These are phyloP conservation scores for Candida sanyaensis DNA, from an alignment of 1,139 yeast species.

Conservation along the genomic window DNA sequence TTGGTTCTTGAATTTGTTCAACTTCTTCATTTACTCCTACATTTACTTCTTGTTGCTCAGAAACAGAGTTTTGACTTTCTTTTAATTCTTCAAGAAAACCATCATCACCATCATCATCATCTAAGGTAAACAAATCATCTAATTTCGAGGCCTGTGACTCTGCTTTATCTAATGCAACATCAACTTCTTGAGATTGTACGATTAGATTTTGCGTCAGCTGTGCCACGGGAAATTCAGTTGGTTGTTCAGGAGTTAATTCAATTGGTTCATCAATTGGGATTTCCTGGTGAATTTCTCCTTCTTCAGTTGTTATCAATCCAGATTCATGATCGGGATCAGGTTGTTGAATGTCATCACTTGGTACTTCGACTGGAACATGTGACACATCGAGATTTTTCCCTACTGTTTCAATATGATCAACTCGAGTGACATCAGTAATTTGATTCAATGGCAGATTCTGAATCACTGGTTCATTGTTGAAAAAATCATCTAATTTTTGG, in stretches of 20 bases:
- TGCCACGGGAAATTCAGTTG: background rate
- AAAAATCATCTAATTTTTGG: constrained; percentile 2
- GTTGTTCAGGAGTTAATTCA: background rate
- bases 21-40: background rate
- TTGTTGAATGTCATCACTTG: no score
- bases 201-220: background rate
- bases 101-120: constrained; percentile 1
- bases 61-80: background rate
- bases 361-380: background rate
- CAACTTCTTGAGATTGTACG: background rate
- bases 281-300: background rate
- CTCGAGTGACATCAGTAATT: background rate
- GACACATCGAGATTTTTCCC: background rate
- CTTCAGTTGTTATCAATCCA: background rate
- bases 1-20: background rate
- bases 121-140: constrained; percentile 2
- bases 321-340: background rate
- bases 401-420: constrained; percentile 1
- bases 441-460: background rate
- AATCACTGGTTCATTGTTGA: background rate
- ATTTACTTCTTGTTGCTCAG: background rate
- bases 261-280: background rate
- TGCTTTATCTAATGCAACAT: background rate
- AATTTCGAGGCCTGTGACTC: background rate
- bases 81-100: constrained; percentile 7